These are phyloP conservation scores for Macrolepiota fuliginosa DNA, from an alignment of 768 basidiomycete genomes.

Conservation along the genomic window DNA sequence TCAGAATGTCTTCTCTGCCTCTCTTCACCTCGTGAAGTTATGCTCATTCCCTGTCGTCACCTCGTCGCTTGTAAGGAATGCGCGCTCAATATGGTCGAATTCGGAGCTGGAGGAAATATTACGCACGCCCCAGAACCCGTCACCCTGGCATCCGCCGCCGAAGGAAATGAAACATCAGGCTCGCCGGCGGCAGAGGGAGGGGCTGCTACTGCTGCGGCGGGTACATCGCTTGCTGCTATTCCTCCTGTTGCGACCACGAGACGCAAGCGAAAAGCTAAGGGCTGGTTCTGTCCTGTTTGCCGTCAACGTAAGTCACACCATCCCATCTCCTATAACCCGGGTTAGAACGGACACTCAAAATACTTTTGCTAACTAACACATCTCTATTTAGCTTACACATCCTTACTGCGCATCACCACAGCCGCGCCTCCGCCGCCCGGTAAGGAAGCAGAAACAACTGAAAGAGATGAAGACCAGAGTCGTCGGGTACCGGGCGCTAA, in stretches of 20 bases:
- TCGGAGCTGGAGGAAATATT: slow-evolving; percentile 88
- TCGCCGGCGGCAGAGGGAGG: slow-evolving; percentile 24
- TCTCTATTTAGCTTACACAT: slow-evolving; percentile 70
- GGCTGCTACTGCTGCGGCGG: slow-evolving; percentile 24
- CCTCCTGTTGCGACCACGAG: slow-evolving; percentile 42
- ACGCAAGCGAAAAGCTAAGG: slow-evolving; percentile 91
- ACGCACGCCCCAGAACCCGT: slow-evolving; percentile 50
- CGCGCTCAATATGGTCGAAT: slow-evolving; percentile 96
- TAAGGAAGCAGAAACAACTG: slow-evolving; percentile 21
- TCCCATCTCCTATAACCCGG: not conserved
- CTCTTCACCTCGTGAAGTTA: slow-evolving; percentile 85
- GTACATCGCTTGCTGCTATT: slow-evolving; percentile 22
- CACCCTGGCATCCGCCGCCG: slow-evolving; percentile 25
- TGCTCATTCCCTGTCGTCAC: slow-evolving; percentile 90
- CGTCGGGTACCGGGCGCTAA: not conserved
- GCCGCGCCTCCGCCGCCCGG: slow-evolving; percentile 44
- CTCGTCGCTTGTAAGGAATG: slow-evolving; percentile 95
- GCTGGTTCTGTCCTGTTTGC: slow-evolving; percentile 97
- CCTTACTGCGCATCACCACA: slow-evolving; percentile 79
- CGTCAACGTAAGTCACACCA: slow-evolving; percentile 72
- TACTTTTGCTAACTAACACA: not conserved
- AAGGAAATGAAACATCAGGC: slow-evolving; percentile 32
- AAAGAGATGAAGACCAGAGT: slow-evolving; percentile 19
- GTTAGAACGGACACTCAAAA: not conserved
- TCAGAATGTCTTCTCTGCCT: slow-evolving; percentile 93